These are phyloP conservation scores for Eucalyptus curtisii DNA, from an alignment of 345 rosid genomes.

Conservation along the genomic window DNA sequence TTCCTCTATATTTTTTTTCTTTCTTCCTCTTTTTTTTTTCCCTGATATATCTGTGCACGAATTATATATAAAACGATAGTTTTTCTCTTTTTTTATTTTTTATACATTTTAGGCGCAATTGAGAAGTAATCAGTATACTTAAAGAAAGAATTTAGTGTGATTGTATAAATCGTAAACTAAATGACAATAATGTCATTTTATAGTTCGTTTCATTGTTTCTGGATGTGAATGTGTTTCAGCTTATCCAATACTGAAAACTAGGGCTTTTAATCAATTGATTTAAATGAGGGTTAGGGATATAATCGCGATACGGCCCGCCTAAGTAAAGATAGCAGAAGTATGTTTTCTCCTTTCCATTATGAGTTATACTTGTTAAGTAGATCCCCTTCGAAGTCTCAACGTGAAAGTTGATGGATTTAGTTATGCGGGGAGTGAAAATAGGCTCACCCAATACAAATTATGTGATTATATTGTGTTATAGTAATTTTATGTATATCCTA, in stretches of 20 bases:
- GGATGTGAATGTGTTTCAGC: background rate
- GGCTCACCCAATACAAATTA: background rate
- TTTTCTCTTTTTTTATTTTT: background rate
- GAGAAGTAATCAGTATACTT: background rate
- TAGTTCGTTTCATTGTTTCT: background rate
- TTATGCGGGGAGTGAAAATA: background rate
- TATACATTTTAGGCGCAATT: background rate
- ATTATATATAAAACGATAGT: background rate
- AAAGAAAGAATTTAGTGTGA: background rate
- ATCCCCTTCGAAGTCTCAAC: background rate
- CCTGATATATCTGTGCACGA: background rate
- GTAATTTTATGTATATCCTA: background rate
- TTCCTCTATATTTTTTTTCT: background rate
- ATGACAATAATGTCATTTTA: background rate
- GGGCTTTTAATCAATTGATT: background rate
- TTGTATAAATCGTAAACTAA: background rate
- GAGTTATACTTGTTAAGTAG: background rate
- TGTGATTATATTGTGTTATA: background rate
- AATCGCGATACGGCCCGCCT: rapidly evolving
- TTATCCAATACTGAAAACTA: background rate
- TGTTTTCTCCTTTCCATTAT: background rate
- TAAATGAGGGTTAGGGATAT: background rate
- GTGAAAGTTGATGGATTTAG: background rate
- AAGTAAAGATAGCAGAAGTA: background rate
- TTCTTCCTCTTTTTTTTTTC: background rate